A percentile compares a stretch with the other conserved stretches of the same genome.
These are phyloP conservation scores for Amaranthus hypochondriacus DNA, from an alignment of 148 eudicot genomes.

Conservation along the genomic window DNA sequence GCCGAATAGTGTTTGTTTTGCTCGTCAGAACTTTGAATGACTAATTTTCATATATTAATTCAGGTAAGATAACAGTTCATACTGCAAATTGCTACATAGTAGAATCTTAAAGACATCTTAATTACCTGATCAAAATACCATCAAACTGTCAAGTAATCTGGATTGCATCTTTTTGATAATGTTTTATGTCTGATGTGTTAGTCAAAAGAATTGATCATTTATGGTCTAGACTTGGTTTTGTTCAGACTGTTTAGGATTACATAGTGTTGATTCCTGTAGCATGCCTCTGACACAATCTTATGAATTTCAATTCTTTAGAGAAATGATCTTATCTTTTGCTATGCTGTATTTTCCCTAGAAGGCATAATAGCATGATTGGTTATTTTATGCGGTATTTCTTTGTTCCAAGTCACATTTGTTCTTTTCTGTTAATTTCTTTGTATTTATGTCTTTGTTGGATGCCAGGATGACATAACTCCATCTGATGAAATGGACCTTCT, in stretches of 20 bases:
- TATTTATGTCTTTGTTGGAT: conserved; percentile 14
- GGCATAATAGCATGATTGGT: neutral
- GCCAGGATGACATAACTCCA: conserved; percentile 60
- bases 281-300: neutral
- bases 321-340: too few relatives aligned
- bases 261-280: neutral
- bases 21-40: neutral
- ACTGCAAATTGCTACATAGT: neutral
- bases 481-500: conserved; percentile 93
- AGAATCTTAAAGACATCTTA: neutral
- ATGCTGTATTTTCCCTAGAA: neutral
- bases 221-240: neutral
- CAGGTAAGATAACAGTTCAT: neutral
- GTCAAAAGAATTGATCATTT: neutral
- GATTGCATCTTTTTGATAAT: neutral
- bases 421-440: conserved; percentile 5
- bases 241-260: neutral
- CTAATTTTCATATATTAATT: neutral
- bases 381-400: neutral
- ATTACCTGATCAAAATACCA: neutral
- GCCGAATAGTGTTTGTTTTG: neutral
- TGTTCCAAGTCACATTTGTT: neutral
- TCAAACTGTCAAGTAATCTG: neutral
- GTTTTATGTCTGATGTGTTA: too few relatives aligned
- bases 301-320: neutral